Evolutionary conservation across 805 yeast species (phyloP).

Genomic region (Barnettozyma sucrosica): DNA sequence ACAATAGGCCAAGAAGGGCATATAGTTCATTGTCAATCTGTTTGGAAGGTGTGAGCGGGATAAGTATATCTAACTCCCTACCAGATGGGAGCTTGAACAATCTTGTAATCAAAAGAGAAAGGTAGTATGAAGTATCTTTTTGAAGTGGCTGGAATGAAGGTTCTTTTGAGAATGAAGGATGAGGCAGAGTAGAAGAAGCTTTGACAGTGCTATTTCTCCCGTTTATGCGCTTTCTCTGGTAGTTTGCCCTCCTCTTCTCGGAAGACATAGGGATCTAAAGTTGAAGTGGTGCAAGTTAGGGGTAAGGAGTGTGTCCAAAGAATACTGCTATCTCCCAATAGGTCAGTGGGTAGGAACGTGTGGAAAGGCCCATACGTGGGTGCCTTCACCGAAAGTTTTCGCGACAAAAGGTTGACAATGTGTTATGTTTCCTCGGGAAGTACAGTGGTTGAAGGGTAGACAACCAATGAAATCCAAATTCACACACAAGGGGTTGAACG

Average conservation of each 20-base stretch:
- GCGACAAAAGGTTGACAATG: not conserved
- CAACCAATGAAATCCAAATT: not conserved
- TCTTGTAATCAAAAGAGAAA: conserved; percentile 21
- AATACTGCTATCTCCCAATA: too few relatives aligned
- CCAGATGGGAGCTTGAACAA: conserved; percentile 11
- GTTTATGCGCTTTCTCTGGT: conserved; percentile 2
- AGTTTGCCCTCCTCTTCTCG: conserved; percentile 1
- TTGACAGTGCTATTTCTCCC: not conserved
- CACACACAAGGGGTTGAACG: conserved; percentile 5
- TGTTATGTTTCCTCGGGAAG: too few relatives aligned
- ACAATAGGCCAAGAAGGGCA: conserved; percentile 39
- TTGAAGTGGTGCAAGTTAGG: not conserved
- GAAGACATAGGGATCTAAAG: not conserved
- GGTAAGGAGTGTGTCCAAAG: not conserved
- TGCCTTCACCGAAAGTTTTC: not conserved
- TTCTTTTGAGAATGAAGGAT: not conserved
- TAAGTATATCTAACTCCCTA: conserved; percentile 25
- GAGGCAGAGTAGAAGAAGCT: not conserved
- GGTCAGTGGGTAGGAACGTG: too few relatives aligned
- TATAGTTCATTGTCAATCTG: conserved; percentile 40
- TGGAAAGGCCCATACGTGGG: too few relatives aligned
- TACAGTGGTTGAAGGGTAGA: not conserved
- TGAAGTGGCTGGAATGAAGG: not conserved
- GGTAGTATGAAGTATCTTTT: conserved; percentile 25
- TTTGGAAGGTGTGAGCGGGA: conserved; percentile 34